Evolutionary conservation across 257 asterid species (phyloP), one percentile per base, ranked within the genome.

Genomic region (Fraxinus anomala): DNA sequence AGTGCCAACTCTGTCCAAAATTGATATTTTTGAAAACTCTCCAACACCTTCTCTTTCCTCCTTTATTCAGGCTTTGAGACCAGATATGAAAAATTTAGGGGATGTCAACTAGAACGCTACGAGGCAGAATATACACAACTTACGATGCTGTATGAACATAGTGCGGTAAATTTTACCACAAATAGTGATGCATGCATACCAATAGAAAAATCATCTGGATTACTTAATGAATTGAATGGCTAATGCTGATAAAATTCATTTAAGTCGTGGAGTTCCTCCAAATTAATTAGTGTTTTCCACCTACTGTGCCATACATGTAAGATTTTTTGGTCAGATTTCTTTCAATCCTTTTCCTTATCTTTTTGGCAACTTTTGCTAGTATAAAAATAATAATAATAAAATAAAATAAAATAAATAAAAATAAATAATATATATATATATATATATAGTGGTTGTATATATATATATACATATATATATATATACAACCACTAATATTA

Each of bases 251-350:
- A 34, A 65, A 24, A 63, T 56, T 67, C 74, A 72, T 75, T 70
- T 70, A 39, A 68, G 24, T 80, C 81, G 87, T 79, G 89, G 84
- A 77, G 84, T 80, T 80, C 21, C 21, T 84, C 82, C 86, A 71
- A 34, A 34, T 34, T 4, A 73, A 37, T 8, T 40, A 71, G 75
- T 80, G 84, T 72, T 78, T 63, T 83, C 88, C 85, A 75, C 80
- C 85, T 42, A 78, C 70, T 61, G 40, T 80, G 78, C 78, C 7
- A 34, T 4, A 33, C 66, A 71, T 19, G 83, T 44, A 67, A 80
- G 65, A 31, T 44, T 3, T 69, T 74, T 26, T 61, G 73, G 75
- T 34, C 79, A 19, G 49, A 72, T 68, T 33, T 71, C 72, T 31
- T 49, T 42, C 23, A 17, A 49, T 24, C 72, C 11, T 68, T 14